Percentiles rank a stretch among this genome's conserved stretches.
Evolutionary conservation across 345 rosid genomes (phyloP).

Genomic region (Populus davidiana): DNA sequence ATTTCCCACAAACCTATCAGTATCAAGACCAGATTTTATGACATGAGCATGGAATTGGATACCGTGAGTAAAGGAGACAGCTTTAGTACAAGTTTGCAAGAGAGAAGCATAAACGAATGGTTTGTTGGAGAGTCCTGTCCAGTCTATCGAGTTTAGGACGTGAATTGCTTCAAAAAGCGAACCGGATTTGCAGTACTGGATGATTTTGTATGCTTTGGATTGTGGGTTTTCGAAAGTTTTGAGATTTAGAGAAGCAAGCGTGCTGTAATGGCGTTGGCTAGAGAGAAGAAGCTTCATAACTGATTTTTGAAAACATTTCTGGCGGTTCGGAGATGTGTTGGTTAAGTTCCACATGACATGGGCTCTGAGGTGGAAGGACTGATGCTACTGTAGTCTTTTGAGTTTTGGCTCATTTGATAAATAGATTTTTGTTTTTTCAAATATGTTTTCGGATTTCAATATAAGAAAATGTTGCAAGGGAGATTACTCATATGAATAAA

Average conservation of each 20-base stretch:
- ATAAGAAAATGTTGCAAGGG: too few relatives aligned
- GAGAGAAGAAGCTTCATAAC: constrained; percentile 42
- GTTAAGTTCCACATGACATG: too few relatives aligned
- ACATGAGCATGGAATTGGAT: constrained; percentile 67
- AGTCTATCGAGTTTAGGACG: constrained; percentile 46
- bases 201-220: constrained; percentile 36
- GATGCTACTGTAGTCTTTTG: too few relatives aligned
- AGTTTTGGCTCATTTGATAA: too few relatives aligned
- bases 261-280: constrained; percentile 40
- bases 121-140: constrained; percentile 33
- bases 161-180: constrained; percentile 48
- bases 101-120: constrained; percentile 63
- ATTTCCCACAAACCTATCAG: constrained; percentile 71
- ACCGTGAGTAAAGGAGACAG: constrained; percentile 55
- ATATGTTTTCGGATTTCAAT: too few relatives aligned
- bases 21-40: constrained; percentile 74
- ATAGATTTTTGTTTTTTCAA: too few relatives aligned
- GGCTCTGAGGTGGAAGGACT: too few relatives aligned
- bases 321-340: too few relatives aligned
- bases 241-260: constrained; percentile 23
- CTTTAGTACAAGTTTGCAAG: constrained; percentile 65
- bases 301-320: too few relatives aligned
- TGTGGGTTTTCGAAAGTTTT: constrained; percentile 16
- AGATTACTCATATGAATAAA: too few relatives aligned
- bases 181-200: constrained; percentile 53